Base-by-base conservation (phyloP, 768 basidiomycete genomes). In the Myochromella boudieri region DNA sequence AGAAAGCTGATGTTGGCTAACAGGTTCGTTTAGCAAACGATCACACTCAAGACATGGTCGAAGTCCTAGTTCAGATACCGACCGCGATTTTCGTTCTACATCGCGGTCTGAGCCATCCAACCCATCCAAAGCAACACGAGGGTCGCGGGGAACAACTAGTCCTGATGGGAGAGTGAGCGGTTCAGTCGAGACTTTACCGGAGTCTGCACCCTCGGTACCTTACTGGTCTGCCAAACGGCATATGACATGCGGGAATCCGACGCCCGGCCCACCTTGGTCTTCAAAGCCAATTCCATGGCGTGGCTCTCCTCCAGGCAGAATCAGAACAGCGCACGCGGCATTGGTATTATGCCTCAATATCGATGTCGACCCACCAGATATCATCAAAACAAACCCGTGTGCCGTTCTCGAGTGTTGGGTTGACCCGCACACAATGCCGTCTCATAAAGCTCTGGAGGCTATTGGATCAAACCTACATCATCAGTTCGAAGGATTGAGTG, bases 341-440 rank as follows among this genome's bases (percentile, higher is more conserved):
- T 75, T 95, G 4, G 87, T 95, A 7, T 71, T 98, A 44, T 99
- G 97, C 60, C 76, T 99, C 15, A 97, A 98, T 68, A 92, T 98
- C 63, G 95, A 95, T 45, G 91, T 97, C 37, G 95, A 98, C 61
- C 97, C 97, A 14, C 97, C 97, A 51, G 97, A 99, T 60, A 75
- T 97, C 42, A 86, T 98, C 68, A 99, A 98, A 74, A 97, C 95
- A 5, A 87, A 88, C 53, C 97, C 97, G 1, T 97, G 94, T 56
- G 94, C 97, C 0, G 85, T 87, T 33, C 73, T 97, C 38, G 95
- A 98, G 65, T 94, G 92, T 53, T 99, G 97, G 97, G 87, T 98
- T 26, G 95, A 98, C 68, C 95, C 95, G 3, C 89, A 87, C 54
- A 89, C 86, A 14, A 80, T 97, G 75, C 90, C 93, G 7, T 87